Percentiles rank a stretch among this genome's conserved stretches.
Evolutionary conservation across 2,329 filamentous ascomycete genomes (phyloP).

Genomic region (Pseudonectria foliicola): DNA sequence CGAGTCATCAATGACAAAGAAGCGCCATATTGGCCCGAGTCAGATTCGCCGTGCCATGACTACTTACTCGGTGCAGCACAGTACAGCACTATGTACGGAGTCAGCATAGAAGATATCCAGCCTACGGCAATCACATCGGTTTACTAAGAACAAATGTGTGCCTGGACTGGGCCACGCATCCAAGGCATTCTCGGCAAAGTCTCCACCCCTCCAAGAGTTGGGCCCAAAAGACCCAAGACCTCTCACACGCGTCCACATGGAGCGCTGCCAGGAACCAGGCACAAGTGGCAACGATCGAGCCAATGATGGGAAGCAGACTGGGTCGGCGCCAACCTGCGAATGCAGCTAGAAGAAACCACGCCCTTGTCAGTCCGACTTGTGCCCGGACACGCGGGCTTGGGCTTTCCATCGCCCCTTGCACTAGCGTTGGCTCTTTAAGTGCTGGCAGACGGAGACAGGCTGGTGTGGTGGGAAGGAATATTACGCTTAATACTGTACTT

Average conservation of each 20-base stretch:
- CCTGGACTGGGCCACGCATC: no score
- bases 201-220: conserved; percentile 6
- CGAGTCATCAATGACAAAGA: no score
- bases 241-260: conserved; percentile 34
- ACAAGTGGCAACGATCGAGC: conserved; percentile 20
- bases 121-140: no score
- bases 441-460: no score
- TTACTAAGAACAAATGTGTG: no score
- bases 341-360: conserved; percentile 21
- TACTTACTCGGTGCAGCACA: no score
- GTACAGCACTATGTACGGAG: no score
- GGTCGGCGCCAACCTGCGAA: conserved; percentile 6
- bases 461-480: no score
- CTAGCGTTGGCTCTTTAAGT: conserved; percentile 4
- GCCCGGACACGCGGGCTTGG: conserved; percentile 1
- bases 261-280: conserved; percentile 36
- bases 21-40: no score
- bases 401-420: conserved; percentile 6
- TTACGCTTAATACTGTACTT: no score
- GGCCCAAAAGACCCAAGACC: conserved; percentile 21
- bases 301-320: conserved; percentile 21
- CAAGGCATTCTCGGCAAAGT: neutral
- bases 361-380: conserved; percentile 12
- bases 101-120: no score
- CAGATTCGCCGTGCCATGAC: no score